A percentile compares a stretch with the other conserved stretches of the same genome.
Evolutionary conservation across 306 rosid genomes (phyloP).

Genomic region (Prosopis cineraria): DNA sequence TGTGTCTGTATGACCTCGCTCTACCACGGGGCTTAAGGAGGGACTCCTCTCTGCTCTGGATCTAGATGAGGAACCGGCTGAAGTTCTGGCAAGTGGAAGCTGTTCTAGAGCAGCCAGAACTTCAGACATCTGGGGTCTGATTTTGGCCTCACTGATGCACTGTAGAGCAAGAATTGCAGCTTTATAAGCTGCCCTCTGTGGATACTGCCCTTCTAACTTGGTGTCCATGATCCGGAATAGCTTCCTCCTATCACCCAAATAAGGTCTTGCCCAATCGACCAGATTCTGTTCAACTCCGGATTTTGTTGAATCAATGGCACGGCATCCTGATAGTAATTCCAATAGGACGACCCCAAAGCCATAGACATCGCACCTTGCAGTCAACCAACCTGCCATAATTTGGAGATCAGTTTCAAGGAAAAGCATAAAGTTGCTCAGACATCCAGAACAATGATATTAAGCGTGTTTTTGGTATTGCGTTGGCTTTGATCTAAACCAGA

Average conservation of each 20-base stretch:
- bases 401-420: neutral
- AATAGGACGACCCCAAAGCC: conserved; percentile 76
- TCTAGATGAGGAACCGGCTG: conserved; percentile 28
- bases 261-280: conserved; percentile 70
- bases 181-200: conserved; percentile 56
- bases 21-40: conserved; percentile 16
- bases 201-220: conserved; percentile 71
- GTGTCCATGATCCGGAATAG: conserved; percentile 80
- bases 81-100: conserved; percentile 45
- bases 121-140: conserved; percentile 64
- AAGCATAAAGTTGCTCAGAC: neutral
- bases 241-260: conserved; percentile 60
- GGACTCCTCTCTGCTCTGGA: conserved; percentile 43
- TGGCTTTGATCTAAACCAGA: no score
- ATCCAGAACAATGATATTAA: neutral
- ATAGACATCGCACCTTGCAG: conserved; percentile 68
- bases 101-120: conserved; percentile 56
- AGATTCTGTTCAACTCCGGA: conserved; percentile 57
- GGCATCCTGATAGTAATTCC: conserved; percentile 67
- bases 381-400: conserved; percentile 57
- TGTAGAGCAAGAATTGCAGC: conserved; percentile 64
- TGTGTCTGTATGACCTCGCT: conserved; percentile 1
- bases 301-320: conserved; percentile 57
- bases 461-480: no score
- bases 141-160: conserved; percentile 54